Conservation (phyloP, 805 yeast species). For the Sugiyamaella smithiae region DNA sequence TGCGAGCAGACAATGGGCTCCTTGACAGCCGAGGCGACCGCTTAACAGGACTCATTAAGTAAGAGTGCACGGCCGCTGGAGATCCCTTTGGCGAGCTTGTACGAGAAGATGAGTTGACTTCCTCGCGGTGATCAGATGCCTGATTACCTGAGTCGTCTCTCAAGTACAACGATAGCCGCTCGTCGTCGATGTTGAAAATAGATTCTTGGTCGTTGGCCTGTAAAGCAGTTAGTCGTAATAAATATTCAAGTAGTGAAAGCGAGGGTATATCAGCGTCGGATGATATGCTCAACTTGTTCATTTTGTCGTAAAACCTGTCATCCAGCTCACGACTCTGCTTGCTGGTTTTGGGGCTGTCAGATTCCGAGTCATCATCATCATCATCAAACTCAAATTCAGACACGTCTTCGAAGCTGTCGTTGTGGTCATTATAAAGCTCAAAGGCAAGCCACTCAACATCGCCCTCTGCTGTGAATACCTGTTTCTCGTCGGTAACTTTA, state of each 20-base stretch:
- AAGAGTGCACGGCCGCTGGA: not conserved
- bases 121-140: not conserved
- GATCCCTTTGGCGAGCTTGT: not conserved
- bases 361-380: slow-evolving; percentile 18
- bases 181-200: slow-evolving; percentile 59
- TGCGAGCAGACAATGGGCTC: not conserved
- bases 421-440: slow-evolving; percentile 40
- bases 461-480: slow-evolving; percentile 21
- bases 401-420: slow-evolving; percentile 27
- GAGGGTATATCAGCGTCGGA: slow-evolving; percentile 29
- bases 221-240: slow-evolving; percentile 55
- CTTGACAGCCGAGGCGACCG: not conserved
- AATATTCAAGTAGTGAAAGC: slow-evolving; percentile 60
- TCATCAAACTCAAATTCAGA: slow-evolving; percentile 31
- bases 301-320: slow-evolving; percentile 17
- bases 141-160: slow-evolving; percentile 47
- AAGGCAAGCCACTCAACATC: slow-evolving; percentile 51
- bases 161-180: slow-evolving; percentile 57
- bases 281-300: slow-evolving; percentile 9
- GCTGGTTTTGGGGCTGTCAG: slow-evolving; percentile 14
- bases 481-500: slow-evolving; percentile 18
- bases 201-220: slow-evolving; percentile 59
- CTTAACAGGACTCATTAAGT: not conserved
- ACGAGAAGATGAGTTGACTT: not conserved
- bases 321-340: not conserved